Evolutionary conservation across 1,139 yeast species (phyloP).

Genomic region (Arxiozyma heterogenica): DNA sequence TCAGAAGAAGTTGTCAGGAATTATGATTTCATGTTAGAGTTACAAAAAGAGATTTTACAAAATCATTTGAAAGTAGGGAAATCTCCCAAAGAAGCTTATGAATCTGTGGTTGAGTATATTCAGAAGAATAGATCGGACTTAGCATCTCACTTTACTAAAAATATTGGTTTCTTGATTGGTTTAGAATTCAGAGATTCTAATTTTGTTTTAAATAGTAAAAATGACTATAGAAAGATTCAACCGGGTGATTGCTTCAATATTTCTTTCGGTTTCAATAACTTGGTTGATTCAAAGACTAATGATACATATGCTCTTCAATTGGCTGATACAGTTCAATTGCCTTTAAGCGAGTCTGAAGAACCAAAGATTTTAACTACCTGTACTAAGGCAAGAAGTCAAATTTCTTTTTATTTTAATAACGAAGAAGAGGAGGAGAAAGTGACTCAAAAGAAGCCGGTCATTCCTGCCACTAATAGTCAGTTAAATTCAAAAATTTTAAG

Average conservation of each 20-base stretch:
- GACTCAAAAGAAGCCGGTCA: constrained; percentile 17
- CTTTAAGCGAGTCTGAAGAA: constrained; percentile 42
- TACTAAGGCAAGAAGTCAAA: constrained; percentile 61
- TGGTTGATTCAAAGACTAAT: constrained; percentile 42
- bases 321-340: constrained; percentile 75
- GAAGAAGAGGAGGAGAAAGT: constrained; percentile 42
- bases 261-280: constrained; percentile 66
- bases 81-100: constrained; percentile 57
- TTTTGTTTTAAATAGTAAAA: constrained; percentile 64
- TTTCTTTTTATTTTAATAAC: constrained; percentile 80
- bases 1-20: constrained; percentile 67
- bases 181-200: constrained; percentile 81
- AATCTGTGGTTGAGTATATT: constrained; percentile 51
- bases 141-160: constrained; percentile 58
- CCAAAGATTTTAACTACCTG: constrained; percentile 66
- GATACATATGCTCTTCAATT: constrained; percentile 59
- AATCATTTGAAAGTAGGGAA: constrained; percentile 57
- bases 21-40: constrained; percentile 64
- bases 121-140: constrained; percentile 54
- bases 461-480: constrained; percentile 22
- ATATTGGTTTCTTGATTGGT: constrained; percentile 86
- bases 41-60: constrained; percentile 54
- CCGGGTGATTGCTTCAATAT: constrained; percentile 72
- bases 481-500: constrained; percentile 52
- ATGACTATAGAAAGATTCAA: constrained; percentile 49